Conservation (phyloP, 768 basidiomycete species). For the Russula brevipes region DNA sequence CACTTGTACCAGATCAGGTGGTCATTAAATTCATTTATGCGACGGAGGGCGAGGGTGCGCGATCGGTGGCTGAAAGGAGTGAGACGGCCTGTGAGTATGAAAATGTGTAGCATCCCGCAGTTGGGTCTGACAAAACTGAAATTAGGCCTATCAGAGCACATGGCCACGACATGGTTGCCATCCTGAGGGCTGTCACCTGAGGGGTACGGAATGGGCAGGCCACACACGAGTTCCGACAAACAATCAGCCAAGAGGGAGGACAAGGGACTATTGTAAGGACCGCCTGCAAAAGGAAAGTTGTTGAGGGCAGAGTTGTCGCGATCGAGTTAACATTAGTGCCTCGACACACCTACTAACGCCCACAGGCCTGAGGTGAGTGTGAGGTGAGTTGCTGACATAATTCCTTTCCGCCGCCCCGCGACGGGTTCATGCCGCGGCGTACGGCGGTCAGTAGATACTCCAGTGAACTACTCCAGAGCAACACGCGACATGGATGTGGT, state of each 20-base stretch:
- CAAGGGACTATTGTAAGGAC: background rate
- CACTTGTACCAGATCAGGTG: background rate
- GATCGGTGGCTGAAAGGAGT: slow-evolving; percentile 7
- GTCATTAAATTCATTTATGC: background rate
- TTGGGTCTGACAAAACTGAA: background rate
- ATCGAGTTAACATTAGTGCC: too few relatives aligned
- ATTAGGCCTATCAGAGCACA: background rate
- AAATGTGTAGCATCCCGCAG: background rate
- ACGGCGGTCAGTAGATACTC: too few relatives aligned
- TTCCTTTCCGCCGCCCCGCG: background rate
- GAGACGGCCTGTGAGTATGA: background rate
- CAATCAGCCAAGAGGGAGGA: background rate
- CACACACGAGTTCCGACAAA: background rate
- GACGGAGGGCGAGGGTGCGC: background rate
- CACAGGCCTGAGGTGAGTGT: background rate
- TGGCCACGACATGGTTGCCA: background rate
- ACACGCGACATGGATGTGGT: slow-evolving; percentile 74
- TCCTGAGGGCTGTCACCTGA: background rate
- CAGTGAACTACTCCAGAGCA: background rate
- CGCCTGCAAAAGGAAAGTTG: background rate
- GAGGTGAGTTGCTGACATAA: background rate
- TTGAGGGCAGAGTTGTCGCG: background rate
- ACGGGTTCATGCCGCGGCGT: background rate
- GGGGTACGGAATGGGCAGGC: background rate
- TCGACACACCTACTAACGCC: too few relatives aligned